Base-by-base conservation (phyloP, 352 stramenopile genomes). In the Pythium phragmiticola region DNA sequence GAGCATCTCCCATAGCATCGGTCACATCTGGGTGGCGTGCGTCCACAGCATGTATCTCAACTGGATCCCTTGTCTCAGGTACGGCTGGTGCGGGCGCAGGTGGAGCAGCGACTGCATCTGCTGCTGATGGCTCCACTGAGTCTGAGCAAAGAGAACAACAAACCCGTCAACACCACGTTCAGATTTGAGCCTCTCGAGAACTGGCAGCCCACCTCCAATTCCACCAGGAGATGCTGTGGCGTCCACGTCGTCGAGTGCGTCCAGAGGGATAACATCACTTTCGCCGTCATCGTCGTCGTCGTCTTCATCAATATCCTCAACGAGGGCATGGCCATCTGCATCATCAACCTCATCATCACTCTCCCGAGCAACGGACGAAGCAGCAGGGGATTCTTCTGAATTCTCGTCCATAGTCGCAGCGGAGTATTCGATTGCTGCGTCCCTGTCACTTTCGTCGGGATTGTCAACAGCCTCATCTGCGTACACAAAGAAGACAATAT, bases 211-310 rank as follows among this genome's bases (percentile, higher is more conserved):
- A 46, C 39, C 39, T 46, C 1, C 17, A 17, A 30, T 30, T 5
- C 13, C 14, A 19, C 5, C 39, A 46, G 45, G 28, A 26, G 45
- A 30, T 7, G 9, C n/a, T 5, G 45, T 30, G 16, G 45, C 4
- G 7, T 46, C 43, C 42, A 37, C 17, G 3, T 62, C 55, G n/a
- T 62, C 55, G 13, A 62, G 4, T 41, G 41, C 23, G 21, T 62
- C 30, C 9, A 53, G 43, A 14, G 55, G 55, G 14, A 62, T 45
- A 5, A 54, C 17, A 6, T 48, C 41, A 9, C 41, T 26, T 19
- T 60, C 53, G 4, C 26, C 26, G n/a, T 46, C 21, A 21, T 60
- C 53, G 39, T 46, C 41, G 53, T 60, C 53, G 19, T 60, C 21
- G 28, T 45, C 30, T 21, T 43, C 50, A 37, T 57, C 17, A 30